Conservation (phyloP, 164 flowering plant genomes). For the Chimonanthus salicifolius region DNA sequence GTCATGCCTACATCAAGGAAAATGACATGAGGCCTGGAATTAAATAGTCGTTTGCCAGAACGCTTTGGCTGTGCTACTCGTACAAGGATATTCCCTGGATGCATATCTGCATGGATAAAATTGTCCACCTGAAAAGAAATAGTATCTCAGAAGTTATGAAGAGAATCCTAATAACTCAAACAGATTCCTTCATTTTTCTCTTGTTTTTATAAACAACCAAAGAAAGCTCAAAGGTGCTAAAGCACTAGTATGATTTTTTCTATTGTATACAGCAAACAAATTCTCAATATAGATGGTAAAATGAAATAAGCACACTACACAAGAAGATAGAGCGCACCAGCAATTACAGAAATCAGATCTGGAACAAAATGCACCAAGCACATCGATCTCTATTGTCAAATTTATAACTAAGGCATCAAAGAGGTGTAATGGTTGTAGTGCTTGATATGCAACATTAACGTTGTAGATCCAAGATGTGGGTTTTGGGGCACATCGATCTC, state of each 20-base stretch:
- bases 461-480: no score
- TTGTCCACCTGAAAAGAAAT: constrained; percentile 62
- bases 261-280: not conserved
- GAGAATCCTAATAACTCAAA: not conserved
- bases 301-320: no score
- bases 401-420: no score
- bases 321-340: not conserved
- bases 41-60: constrained; percentile 36
- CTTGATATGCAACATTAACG: no score
- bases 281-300: no score
- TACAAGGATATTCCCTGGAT: constrained; percentile 85
- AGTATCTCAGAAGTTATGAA: not conserved
- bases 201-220: not conserved
- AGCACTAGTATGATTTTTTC: not conserved
- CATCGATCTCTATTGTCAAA: no score
- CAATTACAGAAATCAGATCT: no score
- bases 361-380: no score
- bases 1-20: constrained; percentile 87
- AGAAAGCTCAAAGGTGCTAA: not conserved
- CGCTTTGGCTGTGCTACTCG: constrained; percentile 32
- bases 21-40: constrained; percentile 60
- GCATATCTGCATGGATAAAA: constrained; percentile 87
- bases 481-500: no score
- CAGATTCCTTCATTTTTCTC: not conserved
- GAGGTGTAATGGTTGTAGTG: no score